Evolutionary conservation across 805 yeast genomes (phyloP), one percentile per base, ranked within the genome.

Genomic region (Saccharomycopsis fibuligera): DNA sequence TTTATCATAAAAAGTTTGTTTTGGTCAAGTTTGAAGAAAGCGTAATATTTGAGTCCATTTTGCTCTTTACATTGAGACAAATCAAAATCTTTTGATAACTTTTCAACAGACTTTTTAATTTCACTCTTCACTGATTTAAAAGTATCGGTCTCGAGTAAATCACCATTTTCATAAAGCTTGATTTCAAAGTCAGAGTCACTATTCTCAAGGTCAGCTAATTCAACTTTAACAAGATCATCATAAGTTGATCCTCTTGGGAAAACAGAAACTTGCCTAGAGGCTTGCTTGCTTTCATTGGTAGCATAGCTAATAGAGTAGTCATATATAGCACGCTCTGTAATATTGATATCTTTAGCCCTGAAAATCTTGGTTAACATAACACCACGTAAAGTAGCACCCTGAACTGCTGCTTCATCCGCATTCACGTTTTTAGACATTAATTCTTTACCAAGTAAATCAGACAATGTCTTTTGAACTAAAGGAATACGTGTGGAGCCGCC

Each of bases 401-500:
- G 73, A 12, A 87, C 96, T 45, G 87, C 87, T 40, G 97, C 81
- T 68, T 93, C 99, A 65, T 93, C 99, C 0, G 99, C 93, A 64
- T 93, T 93, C 40, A 93, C 95, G 45, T 83, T 86, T 63, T 83
- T 88, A 21, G 95, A 74, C 35, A 90, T 70, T 44, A 69, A 61
- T 2, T 78, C 82, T 17, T 77, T 78, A 1, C 83, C 87, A 1
- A 54, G 48, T 39, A 79, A 68, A 2, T 74, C 61, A 1, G 62
- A 53, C 50, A 87, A 67, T 46, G 74, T 76, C 49, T 76, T 73
- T 64, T 88, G 93, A 41, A 93, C 84, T 59, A 85, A 74, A 14
- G 99, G 99, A 27, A 88, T 86, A 62, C 99, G 79, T 4, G 91
- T 79, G 0, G 95, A 79, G 1, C 99, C 99, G 55, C 99, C 99